Evolutionary conservation across 305 asterid species (phyloP), one percentile per base, ranked within the genome.

Genomic region (Stenogyne calaminthoides): DNA sequence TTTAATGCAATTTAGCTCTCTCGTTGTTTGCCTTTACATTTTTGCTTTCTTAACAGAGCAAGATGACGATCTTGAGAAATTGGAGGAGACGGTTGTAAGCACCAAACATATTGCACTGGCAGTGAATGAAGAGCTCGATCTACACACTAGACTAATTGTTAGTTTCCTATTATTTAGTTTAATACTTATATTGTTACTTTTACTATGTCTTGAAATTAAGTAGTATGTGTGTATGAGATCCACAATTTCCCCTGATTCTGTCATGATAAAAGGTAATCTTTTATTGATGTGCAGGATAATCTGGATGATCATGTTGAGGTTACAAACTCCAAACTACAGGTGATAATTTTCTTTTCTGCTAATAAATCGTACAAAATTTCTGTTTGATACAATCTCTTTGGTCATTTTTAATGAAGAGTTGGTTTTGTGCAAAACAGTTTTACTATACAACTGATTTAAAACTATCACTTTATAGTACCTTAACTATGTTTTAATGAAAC

Each of bases 281-380:
- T 74, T 62, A 62, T 69, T 47, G 67, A 67, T 72, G 44, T 18
- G 80, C 85, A 93, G 98, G 97, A 91, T 84, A 57, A 80, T 81
- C 84, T 89, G 72, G 97, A 88, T 68, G 76, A 89, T 62, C 96
- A 93, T 78, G 96, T 91, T 52, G 98, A 91, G 29, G 88, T 84
- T 69, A 93, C 98, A 29, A 89, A 88, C 82, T 93, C 98, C 71
- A 84, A 85, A 64, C 81, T 93, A 25, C 91, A 84, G 95, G 98
- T 93, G 62, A 83, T 11, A 67, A 61, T 76, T 77, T 6, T 73
- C 65, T 77, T 73, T 69, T 77, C 64, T 69, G 16, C 54, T 1
- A 69, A 71, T 20, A 56, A 44, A 80, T 9, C 22, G 36, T 34
- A 18, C 5, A 22, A 10, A 70, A 67, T 20, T 59, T 34, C 49